phyloP scores from a whole-genome alignment of 305 asterid genomes.

The Ajuga reptans region DNA sequence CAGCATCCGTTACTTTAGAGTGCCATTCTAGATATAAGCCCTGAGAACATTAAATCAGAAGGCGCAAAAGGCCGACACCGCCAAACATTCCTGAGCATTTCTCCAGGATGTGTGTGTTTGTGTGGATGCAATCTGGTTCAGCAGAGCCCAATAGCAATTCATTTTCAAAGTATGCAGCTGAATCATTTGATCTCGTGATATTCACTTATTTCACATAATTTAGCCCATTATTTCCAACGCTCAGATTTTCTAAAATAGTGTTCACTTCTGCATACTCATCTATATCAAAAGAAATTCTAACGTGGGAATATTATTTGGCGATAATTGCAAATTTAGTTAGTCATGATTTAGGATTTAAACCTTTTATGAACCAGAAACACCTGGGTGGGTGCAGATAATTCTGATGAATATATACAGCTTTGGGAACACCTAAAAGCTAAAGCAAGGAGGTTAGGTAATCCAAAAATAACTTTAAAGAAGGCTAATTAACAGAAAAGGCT shows the following conservation, averaged over 20 bases:
- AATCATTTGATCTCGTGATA: not conserved
- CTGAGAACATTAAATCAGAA: not conserved
- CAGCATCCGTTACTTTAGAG: not conserved
- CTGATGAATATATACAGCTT: not conserved
- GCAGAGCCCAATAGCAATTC: not conserved
- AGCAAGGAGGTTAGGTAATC: not conserved
- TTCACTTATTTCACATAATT: too few relatives aligned
- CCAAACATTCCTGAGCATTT: not conserved
- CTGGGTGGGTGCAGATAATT: not conserved
- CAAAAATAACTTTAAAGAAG: not conserved
- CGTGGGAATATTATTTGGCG: not conserved
- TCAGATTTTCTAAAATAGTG: too few relatives aligned
- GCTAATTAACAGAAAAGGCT: not conserved
- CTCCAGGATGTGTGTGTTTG: too few relatives aligned
- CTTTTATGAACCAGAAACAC: not conserved
- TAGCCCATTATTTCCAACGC: too few relatives aligned
- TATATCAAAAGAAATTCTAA: not conserved
- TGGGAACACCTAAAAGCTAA: not conserved
- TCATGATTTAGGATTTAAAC: not conserved
- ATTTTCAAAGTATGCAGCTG: not conserved
- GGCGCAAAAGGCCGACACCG: not conserved
- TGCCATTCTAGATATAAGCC: not conserved
- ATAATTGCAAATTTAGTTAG: not conserved
- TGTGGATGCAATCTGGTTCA: not conserved
- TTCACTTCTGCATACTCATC: too few relatives aligned